Evolutionary conservation across 2,329 filamentous ascomycete genomes (phyloP).

Genomic region (Cercospora sp.): DNA sequence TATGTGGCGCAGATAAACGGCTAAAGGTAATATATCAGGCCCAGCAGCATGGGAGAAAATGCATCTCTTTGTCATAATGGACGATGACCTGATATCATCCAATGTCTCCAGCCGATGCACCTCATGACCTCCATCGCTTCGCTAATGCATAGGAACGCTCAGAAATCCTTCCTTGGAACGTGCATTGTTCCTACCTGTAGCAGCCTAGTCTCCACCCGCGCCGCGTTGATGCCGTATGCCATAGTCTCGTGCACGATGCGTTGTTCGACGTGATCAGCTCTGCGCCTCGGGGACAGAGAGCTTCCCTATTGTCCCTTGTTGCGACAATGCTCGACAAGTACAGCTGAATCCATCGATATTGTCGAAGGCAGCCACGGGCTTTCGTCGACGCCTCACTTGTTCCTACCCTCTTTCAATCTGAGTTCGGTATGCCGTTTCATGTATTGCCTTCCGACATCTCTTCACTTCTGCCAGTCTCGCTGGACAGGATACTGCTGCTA

Average conservation of each 20-base stretch:
- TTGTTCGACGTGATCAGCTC: neutral
- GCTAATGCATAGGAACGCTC: conserved; percentile 15
- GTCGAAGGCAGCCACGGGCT: neutral
- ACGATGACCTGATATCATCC: conserved; percentile 7
- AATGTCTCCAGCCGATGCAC: neutral
- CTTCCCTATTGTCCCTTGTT: neutral
- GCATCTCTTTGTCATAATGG: neutral
- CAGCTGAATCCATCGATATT: neutral
- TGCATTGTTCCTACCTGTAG: neutral
- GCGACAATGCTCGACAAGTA: neutral
- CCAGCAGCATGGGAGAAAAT: neutral
- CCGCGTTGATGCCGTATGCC: neutral
- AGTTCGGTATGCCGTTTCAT: conserved; percentile 4
- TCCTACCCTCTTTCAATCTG: neutral
- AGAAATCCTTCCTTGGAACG: neutral
- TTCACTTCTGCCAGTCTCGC: conserved; percentile 14
- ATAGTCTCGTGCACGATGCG: neutral
- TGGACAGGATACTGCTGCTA: conserved; percentile 22
- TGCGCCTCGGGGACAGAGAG: neutral
- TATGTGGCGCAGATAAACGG: neutral
- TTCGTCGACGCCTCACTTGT: neutral
- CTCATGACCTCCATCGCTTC: conserved; percentile 6
- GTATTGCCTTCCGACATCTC: conserved; percentile 17
- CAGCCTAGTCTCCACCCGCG: neutral
- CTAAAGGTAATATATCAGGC: neutral